phyloP scores from a whole-genome alignment of 2,329 filamentous ascomycete genomes.

The Pseudovirgaria hyperparasitica region DNA sequence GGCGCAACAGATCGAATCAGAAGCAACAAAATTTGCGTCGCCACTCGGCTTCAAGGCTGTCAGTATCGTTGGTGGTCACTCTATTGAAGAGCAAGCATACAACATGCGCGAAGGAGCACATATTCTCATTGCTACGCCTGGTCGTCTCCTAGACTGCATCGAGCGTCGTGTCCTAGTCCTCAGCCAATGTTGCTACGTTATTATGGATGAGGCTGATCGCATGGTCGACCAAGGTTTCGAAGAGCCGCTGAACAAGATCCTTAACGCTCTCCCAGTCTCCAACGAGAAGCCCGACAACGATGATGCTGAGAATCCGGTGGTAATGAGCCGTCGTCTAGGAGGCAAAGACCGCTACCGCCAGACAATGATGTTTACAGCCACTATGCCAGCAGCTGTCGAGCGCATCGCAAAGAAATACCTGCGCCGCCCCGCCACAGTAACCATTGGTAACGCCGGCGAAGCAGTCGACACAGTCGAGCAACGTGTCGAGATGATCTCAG shows the following conservation, averaged over 20 bases:
- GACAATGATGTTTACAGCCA: constrained; percentile 99
- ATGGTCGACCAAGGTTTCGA: constrained; percentile 99
- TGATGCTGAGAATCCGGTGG: constrained; percentile 69
- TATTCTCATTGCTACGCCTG: constrained; percentile 96
- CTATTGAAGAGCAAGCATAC: constrained; percentile 84
- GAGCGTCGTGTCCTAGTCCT: constrained; percentile 84
- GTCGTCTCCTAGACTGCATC: constrained; percentile 93
- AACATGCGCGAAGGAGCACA: constrained; percentile 85
- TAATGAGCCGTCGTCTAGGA: constrained; percentile 72
- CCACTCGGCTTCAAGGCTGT: constrained; percentile 91
- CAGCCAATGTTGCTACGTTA: constrained; percentile 93
- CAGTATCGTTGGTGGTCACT: constrained; percentile 95
- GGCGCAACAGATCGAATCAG: constrained; percentile 91
- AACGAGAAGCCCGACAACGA: constrained; percentile 96
- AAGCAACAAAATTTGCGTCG: constrained; percentile 82
- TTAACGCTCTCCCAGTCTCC: constrained; percentile 79
- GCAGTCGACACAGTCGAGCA: constrained; percentile 97
- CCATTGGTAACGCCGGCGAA: constrained; percentile 87
- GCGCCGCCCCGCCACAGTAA: constrained; percentile 82
- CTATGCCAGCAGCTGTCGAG: constrained; percentile 87
- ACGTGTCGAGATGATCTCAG: constrained; percentile 78
- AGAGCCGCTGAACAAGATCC: constrained; percentile 92
- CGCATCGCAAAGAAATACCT: constrained; percentile 96
- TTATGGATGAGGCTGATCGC: constrained; percentile 98
- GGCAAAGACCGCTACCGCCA: constrained; percentile 75